A percentile compares a stretch with the other conserved stretches of the same genome.
Conservation (phyloP, 257 asterid genomes). For the Asclepias syriaca region DNA sequence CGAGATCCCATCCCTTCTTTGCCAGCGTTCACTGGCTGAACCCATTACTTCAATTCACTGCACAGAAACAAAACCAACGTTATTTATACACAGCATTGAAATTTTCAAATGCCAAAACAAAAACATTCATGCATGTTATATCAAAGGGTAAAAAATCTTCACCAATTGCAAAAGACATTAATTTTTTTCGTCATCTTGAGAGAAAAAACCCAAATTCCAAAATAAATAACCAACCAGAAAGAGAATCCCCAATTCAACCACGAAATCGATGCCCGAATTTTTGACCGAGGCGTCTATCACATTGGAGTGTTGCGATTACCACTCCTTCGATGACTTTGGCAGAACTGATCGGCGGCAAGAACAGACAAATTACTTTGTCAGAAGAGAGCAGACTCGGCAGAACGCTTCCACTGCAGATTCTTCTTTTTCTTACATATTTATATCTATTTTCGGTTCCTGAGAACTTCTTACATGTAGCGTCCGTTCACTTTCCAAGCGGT, state of each 20-base stretch:
- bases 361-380: neutral
- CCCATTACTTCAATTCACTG: constrained; percentile 38
- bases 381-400: neutral
- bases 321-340: neutral
- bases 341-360: neutral
- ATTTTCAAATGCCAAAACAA: constrained; percentile 8
- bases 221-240: neutral
- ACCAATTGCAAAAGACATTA: neutral
- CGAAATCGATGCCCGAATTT: neutral
- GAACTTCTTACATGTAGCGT: neutral
- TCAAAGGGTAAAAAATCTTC: neutral
- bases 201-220: neutral
- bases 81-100: neutral
- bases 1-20: constrained; percentile 24
- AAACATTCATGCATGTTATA: constrained; percentile 24
- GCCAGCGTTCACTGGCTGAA: constrained; percentile 30
- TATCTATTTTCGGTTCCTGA: neutral
- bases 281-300: neutral
- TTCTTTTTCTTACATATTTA: neutral
- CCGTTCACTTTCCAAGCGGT: too few species aligned
- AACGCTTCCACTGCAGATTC: neutral
- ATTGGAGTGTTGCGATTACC: neutral
- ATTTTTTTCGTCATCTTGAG: neutral
- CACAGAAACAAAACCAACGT: neutral
- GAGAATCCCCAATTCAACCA: neutral